Conservation (phyloP, 2,329 filamentous ascomycete species). For the Cladosporium cucumerinum region DNA sequence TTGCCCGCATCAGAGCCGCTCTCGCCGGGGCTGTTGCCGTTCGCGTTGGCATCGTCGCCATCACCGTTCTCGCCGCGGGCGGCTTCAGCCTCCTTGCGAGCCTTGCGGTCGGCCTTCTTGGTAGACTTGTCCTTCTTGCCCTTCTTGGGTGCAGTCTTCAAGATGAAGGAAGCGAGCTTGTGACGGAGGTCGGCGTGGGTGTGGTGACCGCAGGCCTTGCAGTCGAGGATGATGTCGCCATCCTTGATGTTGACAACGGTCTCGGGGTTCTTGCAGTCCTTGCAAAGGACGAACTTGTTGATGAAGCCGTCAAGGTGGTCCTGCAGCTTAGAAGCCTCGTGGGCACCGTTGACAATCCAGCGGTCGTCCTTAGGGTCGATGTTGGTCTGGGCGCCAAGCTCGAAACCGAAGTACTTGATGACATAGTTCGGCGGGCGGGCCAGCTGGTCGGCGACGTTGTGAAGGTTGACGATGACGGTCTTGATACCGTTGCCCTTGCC, state of each 20-base stretch:
- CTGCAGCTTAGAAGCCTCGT: constrained; percentile 92
- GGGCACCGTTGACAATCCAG: constrained; percentile 99
- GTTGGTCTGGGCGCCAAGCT: constrained; percentile 97
- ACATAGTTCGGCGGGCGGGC: constrained; percentile 89
- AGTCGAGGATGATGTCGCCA: constrained; percentile 86
- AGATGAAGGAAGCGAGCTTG: constrained; percentile 94
- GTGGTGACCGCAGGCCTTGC: constrained; percentile 96
- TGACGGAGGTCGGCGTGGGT: constrained; percentile 86
- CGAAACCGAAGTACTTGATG: constrained; percentile 99
- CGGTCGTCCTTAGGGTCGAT: constrained; percentile 95
- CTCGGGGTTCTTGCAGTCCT: constrained; percentile 99
- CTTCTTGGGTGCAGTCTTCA: constrained; percentile 93
- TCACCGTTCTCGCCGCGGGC: constrained; percentile 48
- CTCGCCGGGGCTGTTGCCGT: constrained; percentile 63
- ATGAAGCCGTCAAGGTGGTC: constrained; percentile 99
- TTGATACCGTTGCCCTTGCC: constrained; percentile 99
- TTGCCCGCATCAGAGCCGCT: constrained; percentile 63
- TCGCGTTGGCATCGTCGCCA: constrained; percentile 50
- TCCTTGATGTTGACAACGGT: constrained; percentile 96
- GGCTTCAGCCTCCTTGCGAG: constrained; percentile 66
- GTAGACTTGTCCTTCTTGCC: constrained; percentile 95
- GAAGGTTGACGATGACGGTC: constrained; percentile 94
- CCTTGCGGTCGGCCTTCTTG: constrained; percentile 82
- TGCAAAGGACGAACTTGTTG: constrained; percentile 97
- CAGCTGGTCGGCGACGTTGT: constrained; percentile 86